A percentile compares a stretch with the other conserved stretches of the same genome.
Evolutionary conservation across 2,329 filamentous ascomycete species (phyloP).

Genomic region (Pleurostoma richardsiae): DNA sequence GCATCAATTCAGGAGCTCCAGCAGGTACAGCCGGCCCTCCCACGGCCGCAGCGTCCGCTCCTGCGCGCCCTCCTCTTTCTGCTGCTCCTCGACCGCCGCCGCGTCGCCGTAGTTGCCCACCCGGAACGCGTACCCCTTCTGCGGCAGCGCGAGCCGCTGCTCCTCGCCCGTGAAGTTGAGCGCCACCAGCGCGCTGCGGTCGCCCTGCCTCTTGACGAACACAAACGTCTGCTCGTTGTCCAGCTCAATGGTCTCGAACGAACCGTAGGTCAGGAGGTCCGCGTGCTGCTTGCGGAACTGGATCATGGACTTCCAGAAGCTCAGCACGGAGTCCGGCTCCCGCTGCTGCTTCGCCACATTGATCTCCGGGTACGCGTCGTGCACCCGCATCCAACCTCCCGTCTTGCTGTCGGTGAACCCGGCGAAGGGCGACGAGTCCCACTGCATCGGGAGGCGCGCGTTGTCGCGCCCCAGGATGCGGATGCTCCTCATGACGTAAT

Average conservation of each 20-base stretch:
- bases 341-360: constrained; percentile 48
- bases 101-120: constrained; percentile 25
- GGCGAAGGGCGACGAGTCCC: constrained; percentile 49
- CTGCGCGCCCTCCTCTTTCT: constrained; percentile 1
- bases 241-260: constrained; percentile 46
- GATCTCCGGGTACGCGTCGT: constrained; percentile 48
- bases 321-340: constrained; percentile 43
- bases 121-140: constrained; percentile 9
- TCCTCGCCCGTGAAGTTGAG: constrained; percentile 37
- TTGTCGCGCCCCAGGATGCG: constrained; percentile 61
- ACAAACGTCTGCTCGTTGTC: constrained; percentile 38
- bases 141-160: constrained; percentile 22
- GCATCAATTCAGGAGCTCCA: constrained; percentile 4
- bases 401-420: constrained; percentile 53
- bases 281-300: constrained; percentile 48
- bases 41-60: constrained; percentile 21
- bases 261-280: constrained; percentile 57
- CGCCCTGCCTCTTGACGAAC: constrained; percentile 31
- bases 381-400: constrained; percentile 55
- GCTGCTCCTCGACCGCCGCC: constrained; percentile 3
- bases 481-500: constrained; percentile 44
- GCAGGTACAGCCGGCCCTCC: constrained; percentile 27
- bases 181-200: constrained; percentile 23
- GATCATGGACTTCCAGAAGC: constrained; percentile 57
- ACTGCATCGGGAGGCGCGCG: constrained; percentile 64